Conservation (phyloP, 352 stramenopile species). For the Phytophthora quininea region DNA sequence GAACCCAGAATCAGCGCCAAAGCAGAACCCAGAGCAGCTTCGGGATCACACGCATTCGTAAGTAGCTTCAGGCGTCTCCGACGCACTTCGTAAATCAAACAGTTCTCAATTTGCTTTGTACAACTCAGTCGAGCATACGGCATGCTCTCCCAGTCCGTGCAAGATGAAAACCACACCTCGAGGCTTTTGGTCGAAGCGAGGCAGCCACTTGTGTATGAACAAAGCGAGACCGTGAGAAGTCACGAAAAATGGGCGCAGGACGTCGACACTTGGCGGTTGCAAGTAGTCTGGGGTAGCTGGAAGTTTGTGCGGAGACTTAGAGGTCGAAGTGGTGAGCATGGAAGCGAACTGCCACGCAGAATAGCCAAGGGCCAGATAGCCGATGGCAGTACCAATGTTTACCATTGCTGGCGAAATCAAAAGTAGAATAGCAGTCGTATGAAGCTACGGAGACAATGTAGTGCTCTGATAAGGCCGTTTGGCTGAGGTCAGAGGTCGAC, state of each 20-base stretch:
- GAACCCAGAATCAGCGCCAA: background rate
- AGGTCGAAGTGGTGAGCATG: constrained; percentile 7
- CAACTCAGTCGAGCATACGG: no score
- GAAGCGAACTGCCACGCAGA: constrained; percentile 14
- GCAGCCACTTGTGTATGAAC: constrained; percentile 54
- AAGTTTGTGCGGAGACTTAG: constrained; percentile 22
- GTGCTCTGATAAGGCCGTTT: no score
- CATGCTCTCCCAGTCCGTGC: constrained; percentile 56
- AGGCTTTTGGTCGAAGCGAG: constrained; percentile 20
- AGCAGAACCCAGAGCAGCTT: no score
- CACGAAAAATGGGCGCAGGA: constrained; percentile 38
- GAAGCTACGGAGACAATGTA: background rate
- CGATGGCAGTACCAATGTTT: constrained; percentile 6
- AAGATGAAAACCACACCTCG: constrained; percentile 61
- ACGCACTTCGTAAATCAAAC: no score
- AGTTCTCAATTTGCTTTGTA: no score
- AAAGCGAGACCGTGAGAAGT: constrained; percentile 49
- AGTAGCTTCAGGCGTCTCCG: no score
- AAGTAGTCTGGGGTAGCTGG: constrained; percentile 5
- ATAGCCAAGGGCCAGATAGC: constrained; percentile 22
- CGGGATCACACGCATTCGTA: no score
- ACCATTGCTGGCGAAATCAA: constrained; percentile 6
- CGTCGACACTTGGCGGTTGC: constrained; percentile 29
- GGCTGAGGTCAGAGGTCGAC: no score
- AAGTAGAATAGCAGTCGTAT: background rate